These are phyloP conservation scores for Eimeria necatrix DNA, from an alignment of 169 alveolate genomes.

Conservation along the genomic window DNA sequence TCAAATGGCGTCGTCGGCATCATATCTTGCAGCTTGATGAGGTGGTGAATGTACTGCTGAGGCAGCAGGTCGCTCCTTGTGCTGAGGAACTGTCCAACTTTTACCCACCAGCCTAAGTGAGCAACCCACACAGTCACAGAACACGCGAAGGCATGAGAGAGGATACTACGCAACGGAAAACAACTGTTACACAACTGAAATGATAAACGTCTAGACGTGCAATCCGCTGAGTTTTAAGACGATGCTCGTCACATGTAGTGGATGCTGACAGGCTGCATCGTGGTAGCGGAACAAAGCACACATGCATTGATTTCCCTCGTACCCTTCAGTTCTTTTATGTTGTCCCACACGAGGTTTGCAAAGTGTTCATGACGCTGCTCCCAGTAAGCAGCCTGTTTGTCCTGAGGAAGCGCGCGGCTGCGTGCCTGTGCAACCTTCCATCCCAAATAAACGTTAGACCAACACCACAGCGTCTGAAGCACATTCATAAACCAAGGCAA, in stretches of 20 bases:
- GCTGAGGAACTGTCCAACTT: slow-evolving; percentile 95
- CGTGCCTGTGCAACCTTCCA: slow-evolving; percentile 90
- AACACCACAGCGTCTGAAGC: slow-evolving; percentile 90
- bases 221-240: too few species aligned
- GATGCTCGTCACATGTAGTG: too few species aligned
- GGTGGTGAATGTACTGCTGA: slow-evolving; percentile 90
- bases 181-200: not conserved
- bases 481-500: not conserved
- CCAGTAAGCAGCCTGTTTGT: slow-evolving; percentile 92
- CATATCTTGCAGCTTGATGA: slow-evolving; percentile 92
- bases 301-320: not conserved
- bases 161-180: not conserved
- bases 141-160: not conserved
- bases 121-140: not conserved
- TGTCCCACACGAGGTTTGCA: slow-evolving; percentile 92
- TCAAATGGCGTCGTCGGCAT: slow-evolving; percentile 90
- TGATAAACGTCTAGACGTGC: not conserved
- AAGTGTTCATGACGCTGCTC: slow-evolving; percentile 92
- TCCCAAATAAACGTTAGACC: slow-evolving; percentile 90
- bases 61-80: slow-evolving; percentile 94
- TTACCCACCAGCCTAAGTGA: slow-evolving; percentile 94
- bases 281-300: too few species aligned
- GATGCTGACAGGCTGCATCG: too few species aligned
- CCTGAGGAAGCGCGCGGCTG: slow-evolving; percentile 86
- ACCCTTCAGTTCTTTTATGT: slow-evolving; percentile 91